Evolutionary conservation across 805 yeast genomes (phyloP), one percentile per base, ranked within the genome.

Genomic region (Wickerhamomyces bovis): DNA sequence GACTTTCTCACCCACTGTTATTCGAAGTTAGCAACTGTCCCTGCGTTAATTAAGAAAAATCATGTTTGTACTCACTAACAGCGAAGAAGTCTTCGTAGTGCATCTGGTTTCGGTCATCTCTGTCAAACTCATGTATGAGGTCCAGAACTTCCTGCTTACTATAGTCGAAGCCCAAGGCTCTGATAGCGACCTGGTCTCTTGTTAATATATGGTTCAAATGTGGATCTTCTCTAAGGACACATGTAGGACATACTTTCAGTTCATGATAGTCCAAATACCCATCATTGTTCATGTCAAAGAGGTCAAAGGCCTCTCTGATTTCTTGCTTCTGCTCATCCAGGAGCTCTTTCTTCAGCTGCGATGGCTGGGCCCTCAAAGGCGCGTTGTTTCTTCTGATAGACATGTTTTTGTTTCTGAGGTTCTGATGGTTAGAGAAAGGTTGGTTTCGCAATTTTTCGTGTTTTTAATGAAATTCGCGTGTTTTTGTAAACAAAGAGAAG

Each of bases 191-290:
- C 35, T 31, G 18, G 12, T 31, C 19, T 11, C 16, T 31, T 3
- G 7, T 31, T 16, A 31, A 9, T 31, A n/a, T 8, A 11, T 25
- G 8, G 11, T 25, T 11, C 11, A 11, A 25, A 8, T 25, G 28
- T 25, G 28, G n/a, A n/a, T n/a, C n/a, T n/a, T n/a, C n/a, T n/a
- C n/a, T n/a, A n/a, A n/a, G n/a, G n/a, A n/a, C n/a, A n/a, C n/a
- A n/a, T n/a, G n/a, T n/a, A 25, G 15, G 12, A 28, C 35, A 31
- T 31, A 31, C 35, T 39, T 89, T 90, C 53, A 89, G 71, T 58
- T 92, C 98, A 60, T 94, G 98, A 64, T 86, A 92, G 58, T 94
- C 97, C 44, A 94, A 73, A 53, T 74, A 77, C 4, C 97, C 95
- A 63, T 94, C 98, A 49, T 80, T 81, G 66, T 94, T 89, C 85